Evolutionary conservation across 192 early-diverging fungal genomes (phyloP).

Genomic region (Entomortierella lignicola): DNA sequence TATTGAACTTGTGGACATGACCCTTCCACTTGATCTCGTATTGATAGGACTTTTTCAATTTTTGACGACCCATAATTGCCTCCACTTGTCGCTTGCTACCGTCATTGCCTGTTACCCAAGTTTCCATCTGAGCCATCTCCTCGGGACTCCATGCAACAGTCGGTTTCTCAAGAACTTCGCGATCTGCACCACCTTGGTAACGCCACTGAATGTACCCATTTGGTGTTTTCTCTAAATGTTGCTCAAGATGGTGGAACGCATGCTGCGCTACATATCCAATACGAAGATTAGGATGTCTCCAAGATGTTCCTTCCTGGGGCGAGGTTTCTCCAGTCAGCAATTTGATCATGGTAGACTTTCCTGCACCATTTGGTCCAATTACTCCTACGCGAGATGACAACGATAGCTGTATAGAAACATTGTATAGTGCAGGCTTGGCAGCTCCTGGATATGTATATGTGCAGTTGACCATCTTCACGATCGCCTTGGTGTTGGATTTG

Average conservation of each 20-base stretch:
- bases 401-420: slow-evolving; percentile 75
- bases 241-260: slow-evolving; percentile 88
- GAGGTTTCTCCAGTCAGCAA: slow-evolving; percentile 79
- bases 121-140: slow-evolving; percentile 76
- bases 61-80: slow-evolving; percentile 73
- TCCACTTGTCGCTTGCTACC: slow-evolving; percentile 72
- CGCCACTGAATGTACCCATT: slow-evolving; percentile 90
- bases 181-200: slow-evolving; percentile 82
- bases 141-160: slow-evolving; percentile 73
- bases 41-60: slow-evolving; percentile 83
- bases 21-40: slow-evolving; percentile 85
- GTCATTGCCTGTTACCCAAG: slow-evolving; percentile 58
- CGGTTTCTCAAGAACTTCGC: slow-evolving; percentile 78
- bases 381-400: slow-evolving; percentile 85
- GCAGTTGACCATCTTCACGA: slow-evolving; percentile 79
- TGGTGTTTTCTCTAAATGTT: slow-evolving; percentile 85
- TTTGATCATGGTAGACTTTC: slow-evolving; percentile 90
- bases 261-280: slow-evolving; percentile 90
- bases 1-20: slow-evolving; percentile 72
- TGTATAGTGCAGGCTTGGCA: slow-evolving; percentile 66
- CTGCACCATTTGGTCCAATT: slow-evolving; percentile 87
- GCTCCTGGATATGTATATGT: slow-evolving; percentile 83
- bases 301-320: slow-evolving; percentile 75
- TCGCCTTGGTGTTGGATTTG: slow-evolving; percentile 83
- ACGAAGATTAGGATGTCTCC: slow-evolving; percentile 87